Conservation (phyloP, 2,329 filamentous ascomycete genomes). For the Scleromitrula shiraiana region DNA sequence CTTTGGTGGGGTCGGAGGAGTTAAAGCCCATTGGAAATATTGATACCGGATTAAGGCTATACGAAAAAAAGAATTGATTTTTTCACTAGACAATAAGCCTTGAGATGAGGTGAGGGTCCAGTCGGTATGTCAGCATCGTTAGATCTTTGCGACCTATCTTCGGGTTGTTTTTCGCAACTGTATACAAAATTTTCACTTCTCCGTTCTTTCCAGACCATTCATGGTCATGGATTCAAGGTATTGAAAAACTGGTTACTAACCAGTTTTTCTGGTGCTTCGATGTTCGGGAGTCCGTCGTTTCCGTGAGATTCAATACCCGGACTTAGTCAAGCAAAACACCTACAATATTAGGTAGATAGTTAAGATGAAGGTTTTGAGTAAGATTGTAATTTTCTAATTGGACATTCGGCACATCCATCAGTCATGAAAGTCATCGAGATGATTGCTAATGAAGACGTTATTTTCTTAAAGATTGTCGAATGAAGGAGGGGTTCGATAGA, state of each 20-base stretch:
- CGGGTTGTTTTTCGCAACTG: background rate
- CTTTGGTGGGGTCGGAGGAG: background rate
- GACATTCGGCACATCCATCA: too few species aligned
- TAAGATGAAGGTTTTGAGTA: too few species aligned
- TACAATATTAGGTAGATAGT: too few species aligned
- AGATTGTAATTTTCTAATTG: too few species aligned
- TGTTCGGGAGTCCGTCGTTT: background rate
- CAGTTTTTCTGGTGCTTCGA: conserved; percentile 7
- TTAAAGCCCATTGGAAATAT: conserved; percentile 5
- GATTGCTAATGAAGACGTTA: background rate
- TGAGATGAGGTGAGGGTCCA: background rate
- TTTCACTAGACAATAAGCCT: background rate
- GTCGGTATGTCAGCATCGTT: conserved; percentile 2
- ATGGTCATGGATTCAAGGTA: background rate
- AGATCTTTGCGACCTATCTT: background rate
- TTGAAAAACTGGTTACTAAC: background rate
- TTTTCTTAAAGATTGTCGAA: background rate
- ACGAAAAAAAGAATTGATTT: background rate
- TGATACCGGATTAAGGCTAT: conserved; percentile 9
- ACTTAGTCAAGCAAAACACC: too few species aligned
- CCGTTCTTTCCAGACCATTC: background rate
- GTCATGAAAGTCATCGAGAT: background rate
- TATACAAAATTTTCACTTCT: background rate
- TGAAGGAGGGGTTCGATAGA: conserved; percentile 13
- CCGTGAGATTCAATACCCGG: too few species aligned